These are phyloP conservation scores for Phyllosticta citribraziliensis DNA, from an alignment of 2,329 filamentous ascomycete species.

Conservation along the genomic window DNA sequence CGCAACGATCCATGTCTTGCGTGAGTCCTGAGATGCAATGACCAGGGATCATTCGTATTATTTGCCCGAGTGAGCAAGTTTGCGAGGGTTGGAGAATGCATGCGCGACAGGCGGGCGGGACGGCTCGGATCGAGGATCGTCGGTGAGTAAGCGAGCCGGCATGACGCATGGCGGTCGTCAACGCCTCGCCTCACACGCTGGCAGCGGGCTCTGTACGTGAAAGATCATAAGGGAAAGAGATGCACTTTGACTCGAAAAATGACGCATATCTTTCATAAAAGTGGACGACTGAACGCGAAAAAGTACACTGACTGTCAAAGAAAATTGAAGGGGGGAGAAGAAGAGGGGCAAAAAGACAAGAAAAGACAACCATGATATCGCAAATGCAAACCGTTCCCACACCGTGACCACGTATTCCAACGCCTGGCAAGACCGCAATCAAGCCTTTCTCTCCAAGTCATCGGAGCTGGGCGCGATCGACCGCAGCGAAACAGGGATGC, in stretches of 20 bases:
- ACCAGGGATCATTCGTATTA: not conserved
- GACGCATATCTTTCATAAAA: not conserved
- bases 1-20: too few species aligned
- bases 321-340: too few species aligned
- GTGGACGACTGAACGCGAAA: not conserved
- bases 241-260: not conserved
- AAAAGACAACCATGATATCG: not conserved
- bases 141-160: too few species aligned
- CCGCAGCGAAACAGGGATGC: constrained; percentile 1
- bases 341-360: not conserved
- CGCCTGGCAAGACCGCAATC: not conserved
- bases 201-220: too few species aligned
- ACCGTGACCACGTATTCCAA: not conserved
- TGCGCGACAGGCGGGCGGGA: not conserved
- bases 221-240: too few species aligned
- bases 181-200: too few species aligned
- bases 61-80: not conserved
- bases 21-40: not conserved
- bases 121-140: not conserved
- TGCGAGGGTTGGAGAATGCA: not conserved
- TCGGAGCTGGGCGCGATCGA: not conserved
- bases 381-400: not conserved
- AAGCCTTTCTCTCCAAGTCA: not conserved
- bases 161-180: not conserved
- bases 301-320: not conserved